A percentile compares a stretch with the other conserved stretches of the same genome.
These are phyloP conservation scores for Scenedesmus sp. DNA, from an alignment of 163 green algal species.

Conservation along the genomic window DNA sequence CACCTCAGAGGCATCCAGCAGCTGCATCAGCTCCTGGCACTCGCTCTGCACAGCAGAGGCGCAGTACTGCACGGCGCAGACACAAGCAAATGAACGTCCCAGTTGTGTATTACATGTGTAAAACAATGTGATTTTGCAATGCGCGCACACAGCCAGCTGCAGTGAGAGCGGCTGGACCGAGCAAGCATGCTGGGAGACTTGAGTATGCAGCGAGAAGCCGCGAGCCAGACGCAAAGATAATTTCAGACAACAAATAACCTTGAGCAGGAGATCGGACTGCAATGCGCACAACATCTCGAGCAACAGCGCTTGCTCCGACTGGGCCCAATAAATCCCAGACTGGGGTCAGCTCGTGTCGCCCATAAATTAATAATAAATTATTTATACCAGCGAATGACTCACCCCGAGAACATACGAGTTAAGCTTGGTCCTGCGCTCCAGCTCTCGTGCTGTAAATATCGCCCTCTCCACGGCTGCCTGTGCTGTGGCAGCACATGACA, in stretches of 20 bases:
- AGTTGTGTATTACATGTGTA: too few species aligned
- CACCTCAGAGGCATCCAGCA: neutral
- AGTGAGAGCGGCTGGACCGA: neutral
- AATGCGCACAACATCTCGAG: neutral
- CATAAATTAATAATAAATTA: neutral
- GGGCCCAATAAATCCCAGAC: neutral
- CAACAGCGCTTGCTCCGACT: neutral
- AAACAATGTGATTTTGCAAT: neutral
- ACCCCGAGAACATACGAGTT: slow-evolving; percentile 25
- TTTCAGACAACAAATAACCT: neutral
- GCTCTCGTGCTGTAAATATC: slow-evolving; percentile 12
- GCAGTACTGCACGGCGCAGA: neutral
- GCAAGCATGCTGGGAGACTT: neutral
- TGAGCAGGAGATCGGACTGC: neutral
- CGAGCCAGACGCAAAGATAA: neutral
- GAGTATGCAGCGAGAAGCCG: neutral
- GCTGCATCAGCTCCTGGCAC: slow-evolving; percentile 10
- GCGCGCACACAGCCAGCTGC: neutral
- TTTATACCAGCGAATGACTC: neutral
- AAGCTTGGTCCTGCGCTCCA: neutral
- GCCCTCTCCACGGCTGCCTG: slow-evolving; percentile 11
- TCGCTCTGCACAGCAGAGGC: neutral
- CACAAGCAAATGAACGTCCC: too few species aligned
- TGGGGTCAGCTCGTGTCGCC: neutral
- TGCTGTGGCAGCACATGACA: neutral